phyloP scores from a whole-genome alignment of 225 moss, liverwort and hornwort genomes.

The Pseudisothecium myosuroides region DNA sequence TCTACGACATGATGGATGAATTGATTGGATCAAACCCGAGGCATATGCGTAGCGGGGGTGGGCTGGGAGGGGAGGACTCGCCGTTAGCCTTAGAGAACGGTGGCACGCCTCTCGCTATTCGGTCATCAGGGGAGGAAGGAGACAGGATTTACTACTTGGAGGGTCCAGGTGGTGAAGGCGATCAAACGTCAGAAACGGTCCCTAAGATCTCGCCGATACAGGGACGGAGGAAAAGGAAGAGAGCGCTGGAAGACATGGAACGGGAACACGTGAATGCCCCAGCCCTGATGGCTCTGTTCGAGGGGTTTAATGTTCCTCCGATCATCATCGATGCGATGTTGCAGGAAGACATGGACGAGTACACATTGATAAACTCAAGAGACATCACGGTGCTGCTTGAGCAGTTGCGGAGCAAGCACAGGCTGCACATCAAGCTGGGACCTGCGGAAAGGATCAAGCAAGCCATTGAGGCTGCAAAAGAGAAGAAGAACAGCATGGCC shows the following conservation, averaged over 20 bases:
- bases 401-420: constrained; percentile 40
- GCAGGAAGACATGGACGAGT: constrained; percentile 55
- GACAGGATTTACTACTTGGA: constrained; percentile 33
- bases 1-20: constrained; percentile 56
- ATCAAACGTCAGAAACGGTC: constrained; percentile 45
- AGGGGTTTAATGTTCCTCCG: constrained; percentile 28
- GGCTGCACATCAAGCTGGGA: constrained; percentile 49
- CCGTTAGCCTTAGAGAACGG: constrained; percentile 30
- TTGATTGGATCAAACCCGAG: constrained; percentile 46
- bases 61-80: constrained; percentile 29
- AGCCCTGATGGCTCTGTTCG: constrained; percentile 39
- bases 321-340: constrained; percentile 45
- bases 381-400: constrained; percentile 29
- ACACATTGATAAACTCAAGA: constrained; percentile 36
- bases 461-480: constrained; percentile 36
- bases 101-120: constrained; percentile 22
- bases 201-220: constrained; percentile 38
- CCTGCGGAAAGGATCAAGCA: constrained; percentile 54
- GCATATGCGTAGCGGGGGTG: constrained; percentile 33
- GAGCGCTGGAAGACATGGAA: constrained; percentile 43
- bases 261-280: constrained; percentile 38
- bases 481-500: constrained; percentile 34
- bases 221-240: constrained; percentile 40
- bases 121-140: constrained; percentile 36
- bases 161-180: constrained; percentile 28